These are phyloP conservation scores for Acacia melanoxylon DNA, from an alignment of 306 rosid genomes.

Conservation along the genomic window DNA sequence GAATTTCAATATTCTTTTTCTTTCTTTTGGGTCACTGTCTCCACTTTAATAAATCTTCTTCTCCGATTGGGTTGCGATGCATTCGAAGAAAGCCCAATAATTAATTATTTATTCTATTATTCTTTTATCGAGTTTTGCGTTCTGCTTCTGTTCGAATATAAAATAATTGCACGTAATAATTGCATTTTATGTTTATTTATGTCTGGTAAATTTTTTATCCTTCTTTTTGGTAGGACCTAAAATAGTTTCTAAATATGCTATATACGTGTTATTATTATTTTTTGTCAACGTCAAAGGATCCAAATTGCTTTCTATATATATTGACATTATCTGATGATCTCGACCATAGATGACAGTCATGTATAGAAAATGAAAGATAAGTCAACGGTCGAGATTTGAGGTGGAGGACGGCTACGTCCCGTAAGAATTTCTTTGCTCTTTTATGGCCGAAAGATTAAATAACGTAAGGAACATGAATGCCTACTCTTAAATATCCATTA, in stretches of 20 bases:
- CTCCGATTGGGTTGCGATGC: background rate
- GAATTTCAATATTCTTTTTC: background rate
- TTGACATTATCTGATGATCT: background rate
- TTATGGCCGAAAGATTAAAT: background rate
- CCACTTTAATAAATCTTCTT: background rate
- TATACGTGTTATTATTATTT: background rate
- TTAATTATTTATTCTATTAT: background rate
- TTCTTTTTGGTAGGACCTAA: no score
- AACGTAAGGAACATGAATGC: background rate
- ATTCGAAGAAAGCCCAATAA: background rate
- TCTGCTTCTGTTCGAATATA: background rate
- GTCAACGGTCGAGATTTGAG: background rate
- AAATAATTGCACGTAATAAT: no score
- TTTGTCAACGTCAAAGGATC: background rate
- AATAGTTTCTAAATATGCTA: background rate
- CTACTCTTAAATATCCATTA: background rate
- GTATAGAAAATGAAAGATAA: no score
- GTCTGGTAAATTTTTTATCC: no score
- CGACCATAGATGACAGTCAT: background rate
- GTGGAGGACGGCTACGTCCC: background rate
- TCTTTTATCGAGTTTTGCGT: background rate
- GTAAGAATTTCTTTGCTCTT: background rate
- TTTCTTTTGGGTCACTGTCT: conserved; percentile 31
- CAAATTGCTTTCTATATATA: background rate
- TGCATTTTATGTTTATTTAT: no score